These are phyloP conservation scores for Chalara sp. DNA, from an alignment of 2,329 filamentous ascomycete species.

Conservation along the genomic window DNA sequence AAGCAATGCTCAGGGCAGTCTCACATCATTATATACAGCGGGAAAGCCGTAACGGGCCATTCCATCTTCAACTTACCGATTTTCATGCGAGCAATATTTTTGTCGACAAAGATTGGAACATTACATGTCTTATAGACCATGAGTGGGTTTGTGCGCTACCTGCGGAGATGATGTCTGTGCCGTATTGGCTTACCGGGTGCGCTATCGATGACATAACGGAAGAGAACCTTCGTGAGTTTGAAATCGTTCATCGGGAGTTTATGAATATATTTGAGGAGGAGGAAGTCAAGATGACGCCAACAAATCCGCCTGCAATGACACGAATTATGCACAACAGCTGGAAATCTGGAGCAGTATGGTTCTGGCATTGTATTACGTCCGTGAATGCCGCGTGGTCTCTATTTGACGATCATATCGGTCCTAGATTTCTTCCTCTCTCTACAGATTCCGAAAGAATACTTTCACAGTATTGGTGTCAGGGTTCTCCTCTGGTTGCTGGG, in stretches of 20 bases:
- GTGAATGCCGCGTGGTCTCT: conserved; percentile 20
- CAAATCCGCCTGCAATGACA: conserved; percentile 12
- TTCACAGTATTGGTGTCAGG: no score
- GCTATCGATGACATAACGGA: conserved; percentile 16
- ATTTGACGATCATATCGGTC: conserved; percentile 21
- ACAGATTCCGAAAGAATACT: conserved; percentile 15
- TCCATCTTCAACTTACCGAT: conserved; percentile 26
- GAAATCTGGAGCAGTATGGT: conserved; percentile 25
- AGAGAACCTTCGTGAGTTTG: conserved; percentile 15
- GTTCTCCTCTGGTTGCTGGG: conserved; percentile 10
- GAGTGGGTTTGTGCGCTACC: conserved; percentile 30
- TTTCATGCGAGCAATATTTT: conserved; percentile 31
- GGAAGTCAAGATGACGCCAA: conserved; percentile 7
- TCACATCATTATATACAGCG: conserved; percentile 24
- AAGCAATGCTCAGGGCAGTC: conserved; percentile 18
- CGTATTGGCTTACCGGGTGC: conserved; percentile 28
- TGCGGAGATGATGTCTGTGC: conserved; percentile 21
- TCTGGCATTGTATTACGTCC: conserved; percentile 23
- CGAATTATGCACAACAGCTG: conserved; percentile 19
- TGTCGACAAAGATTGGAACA: conserved; percentile 30
- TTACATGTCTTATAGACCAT: conserved; percentile 28
- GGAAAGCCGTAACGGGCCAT: conserved; percentile 23
- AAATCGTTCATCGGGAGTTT: conserved; percentile 17
- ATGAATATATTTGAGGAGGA: conserved; percentile 21
- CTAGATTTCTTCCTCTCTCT: conserved; percentile 17